These are phyloP conservation scores for Penicillium turbatum DNA, from an alignment of 495 filamentous ascomycete genomes.

Conservation along the genomic window DNA sequence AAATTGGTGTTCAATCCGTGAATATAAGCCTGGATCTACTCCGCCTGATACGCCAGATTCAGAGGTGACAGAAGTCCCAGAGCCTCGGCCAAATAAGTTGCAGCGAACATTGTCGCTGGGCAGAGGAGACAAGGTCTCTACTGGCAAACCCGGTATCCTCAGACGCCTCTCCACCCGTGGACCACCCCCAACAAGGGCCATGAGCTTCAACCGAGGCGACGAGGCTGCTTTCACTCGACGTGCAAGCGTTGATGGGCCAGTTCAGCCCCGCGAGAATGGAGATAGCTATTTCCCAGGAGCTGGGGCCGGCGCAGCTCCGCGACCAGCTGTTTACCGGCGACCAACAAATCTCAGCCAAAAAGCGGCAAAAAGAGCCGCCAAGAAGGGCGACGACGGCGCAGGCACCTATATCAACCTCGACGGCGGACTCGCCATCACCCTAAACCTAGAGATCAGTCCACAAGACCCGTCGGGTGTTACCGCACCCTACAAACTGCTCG, in stretches of 20 bases:
- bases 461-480: conserved; percentile 87
- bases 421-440: conserved; percentile 73
- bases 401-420: conserved; percentile 57
- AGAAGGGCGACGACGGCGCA: conserved; percentile 40
- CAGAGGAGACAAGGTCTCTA: conserved; percentile 44
- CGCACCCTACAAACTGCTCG: conserved; percentile 76
- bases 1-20: conserved; percentile 87
- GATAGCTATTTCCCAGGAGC: conserved; percentile 40
- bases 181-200: conserved; percentile 36
- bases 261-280: conserved; percentile 28
- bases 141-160: conserved; percentile 38
- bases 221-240: conserved; percentile 21
- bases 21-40: conserved; percentile 70
- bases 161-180: conserved; percentile 48
- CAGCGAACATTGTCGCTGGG: conserved; percentile 61
- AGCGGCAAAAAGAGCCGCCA: conserved; percentile 41
- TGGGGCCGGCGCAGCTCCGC: conserved; percentile 21
- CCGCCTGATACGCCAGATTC: conserved; percentile 59
- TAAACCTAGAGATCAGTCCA: conserved; percentile 83
- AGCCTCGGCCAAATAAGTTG: conserved; percentile 48
- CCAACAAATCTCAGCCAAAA: conserved; percentile 66
- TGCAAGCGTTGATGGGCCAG: conserved; percentile 38
- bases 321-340: conserved; percentile 60
- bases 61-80: conserved; percentile 21
- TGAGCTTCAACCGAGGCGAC: conserved; percentile 35